These are phyloP conservation scores for Phoma sp. DNA, from an alignment of 2,329 filamentous ascomycete species.

Conservation along the genomic window DNA sequence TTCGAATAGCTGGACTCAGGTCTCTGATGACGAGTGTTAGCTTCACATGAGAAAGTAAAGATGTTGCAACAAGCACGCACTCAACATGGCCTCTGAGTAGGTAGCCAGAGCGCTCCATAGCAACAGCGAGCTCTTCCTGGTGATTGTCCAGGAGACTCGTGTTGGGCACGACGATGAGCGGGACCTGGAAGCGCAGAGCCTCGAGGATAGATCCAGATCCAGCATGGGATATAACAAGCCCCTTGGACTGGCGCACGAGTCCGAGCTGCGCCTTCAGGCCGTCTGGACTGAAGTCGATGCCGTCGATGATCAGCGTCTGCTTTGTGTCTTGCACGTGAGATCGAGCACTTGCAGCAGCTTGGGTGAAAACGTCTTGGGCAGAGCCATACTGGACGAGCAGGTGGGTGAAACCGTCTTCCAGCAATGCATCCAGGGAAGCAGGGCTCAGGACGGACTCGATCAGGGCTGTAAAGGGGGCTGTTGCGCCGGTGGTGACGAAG, in stretches of 20 bases:
- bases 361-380: constrained; percentile 61
- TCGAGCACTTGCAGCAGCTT: constrained; percentile 22
- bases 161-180: constrained; percentile 91
- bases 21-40: constrained; percentile 44
- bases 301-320: constrained; percentile 54
- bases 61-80: constrained; percentile 57
- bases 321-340: constrained; percentile 17
- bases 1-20: constrained; percentile 54
- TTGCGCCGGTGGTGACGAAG: constrained; percentile 92
- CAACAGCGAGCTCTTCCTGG: constrained; percentile 82
- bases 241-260: constrained; percentile 62
- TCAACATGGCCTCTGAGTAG: constrained; percentile 70
- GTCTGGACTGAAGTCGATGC: constrained; percentile 70
- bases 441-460: constrained; percentile 69
- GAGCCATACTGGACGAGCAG: constrained; percentile 84
- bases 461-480: constrained; percentile 78
- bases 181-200: constrained; percentile 73
- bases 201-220: constrained; percentile 91
- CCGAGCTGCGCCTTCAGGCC: constrained; percentile 67
- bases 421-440: constrained; percentile 68
- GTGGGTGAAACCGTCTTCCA: constrained; percentile 68
- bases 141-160: constrained; percentile 83
- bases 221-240: constrained; percentile 86
- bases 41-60: background rate
- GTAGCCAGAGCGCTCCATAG: constrained; percentile 76